Conservation (phyloP, 1,284 basidiomycete species). For the Hymenochaete sp. region DNA sequence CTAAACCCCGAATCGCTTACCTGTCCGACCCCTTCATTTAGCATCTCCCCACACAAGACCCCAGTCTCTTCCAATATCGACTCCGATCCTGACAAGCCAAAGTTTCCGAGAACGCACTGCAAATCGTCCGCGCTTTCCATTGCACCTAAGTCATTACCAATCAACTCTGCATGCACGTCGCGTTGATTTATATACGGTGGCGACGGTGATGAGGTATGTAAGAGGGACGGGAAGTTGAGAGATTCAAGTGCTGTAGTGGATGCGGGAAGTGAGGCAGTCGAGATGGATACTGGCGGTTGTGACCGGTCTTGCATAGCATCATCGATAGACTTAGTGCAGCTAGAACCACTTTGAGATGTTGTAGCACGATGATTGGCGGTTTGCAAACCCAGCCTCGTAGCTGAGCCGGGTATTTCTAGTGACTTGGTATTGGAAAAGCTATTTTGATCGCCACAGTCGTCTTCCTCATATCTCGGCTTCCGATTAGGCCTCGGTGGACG, state of each 20-base stretch:
- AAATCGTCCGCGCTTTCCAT: constrained; percentile 12
- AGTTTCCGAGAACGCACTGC: constrained; percentile 10
- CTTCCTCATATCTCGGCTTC: no score
- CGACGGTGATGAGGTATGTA: no score
- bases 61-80: constrained; percentile 14
- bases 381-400: no score
- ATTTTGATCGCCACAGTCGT: no score
- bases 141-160: constrained; percentile 11
- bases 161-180: no score
- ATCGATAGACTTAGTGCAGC: background rate
- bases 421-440: background rate
- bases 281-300: background rate
- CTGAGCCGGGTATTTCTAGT: no score
- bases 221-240: no score
- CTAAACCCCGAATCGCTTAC: background rate
- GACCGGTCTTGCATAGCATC: background rate
- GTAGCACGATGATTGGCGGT: no score
- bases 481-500: no score
- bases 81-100: constrained; percentile 10
- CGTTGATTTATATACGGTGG: no score
- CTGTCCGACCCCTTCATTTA: no score
- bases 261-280: background rate
- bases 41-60: no score
- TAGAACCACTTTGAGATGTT: background rate
- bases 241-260: background rate